Evolutionary conservation across 2,329 filamentous ascomycete genomes (phyloP), one percentile per base, ranked within the genome.

Genomic region (Diaporthe aspalathi): DNA sequence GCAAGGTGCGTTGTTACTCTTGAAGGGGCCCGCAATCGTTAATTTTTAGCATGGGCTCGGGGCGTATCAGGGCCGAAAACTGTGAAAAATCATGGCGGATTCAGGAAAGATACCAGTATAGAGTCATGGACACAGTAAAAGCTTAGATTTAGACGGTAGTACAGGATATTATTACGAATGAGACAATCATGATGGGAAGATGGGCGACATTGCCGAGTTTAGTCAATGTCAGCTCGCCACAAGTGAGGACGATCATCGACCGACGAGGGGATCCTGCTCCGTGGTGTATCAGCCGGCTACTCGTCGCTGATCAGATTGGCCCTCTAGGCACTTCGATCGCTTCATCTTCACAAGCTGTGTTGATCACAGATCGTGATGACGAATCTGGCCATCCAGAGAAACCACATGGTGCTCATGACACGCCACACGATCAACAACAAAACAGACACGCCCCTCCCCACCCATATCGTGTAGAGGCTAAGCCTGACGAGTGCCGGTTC

Each of bases 61-160:
- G 32, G 50, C 50, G 17, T 68, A 24, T 24, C 17, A n/a, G 17
- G n/a, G 65, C 27, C 35, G 5, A 68, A n/a, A 27, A 50, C 24
- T 50, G 20, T 17, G 43, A 49, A 17, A 35, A 56, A 27, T 38
- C 35, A 54, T 53, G 40, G 35, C 22, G 60, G 16, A 3, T 17
- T 45, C 45, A 49, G 47, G 47, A 57, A 32, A 53, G 45, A 45
- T 24, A 68, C 49, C 38, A 45, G 47, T 5, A 56, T 56, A 67
- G 54, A 70, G 53, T 49, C 20, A 50, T 57, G 38, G 40, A 62
- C 40, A 60, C n/a, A 65, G 16, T 35, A 56, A 53, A 67, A 50
- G 40, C 47, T 67, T 56, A 63, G 54, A 50, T 49, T 32, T 63
- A 63, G 68, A 70, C 54, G 53, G 16, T 24, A 52, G n/a, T 27